Evolutionary conservation across 176 grass and related monocot genomes (phyloP).

Genomic region (Dendrocalamus sinicus): DNA sequence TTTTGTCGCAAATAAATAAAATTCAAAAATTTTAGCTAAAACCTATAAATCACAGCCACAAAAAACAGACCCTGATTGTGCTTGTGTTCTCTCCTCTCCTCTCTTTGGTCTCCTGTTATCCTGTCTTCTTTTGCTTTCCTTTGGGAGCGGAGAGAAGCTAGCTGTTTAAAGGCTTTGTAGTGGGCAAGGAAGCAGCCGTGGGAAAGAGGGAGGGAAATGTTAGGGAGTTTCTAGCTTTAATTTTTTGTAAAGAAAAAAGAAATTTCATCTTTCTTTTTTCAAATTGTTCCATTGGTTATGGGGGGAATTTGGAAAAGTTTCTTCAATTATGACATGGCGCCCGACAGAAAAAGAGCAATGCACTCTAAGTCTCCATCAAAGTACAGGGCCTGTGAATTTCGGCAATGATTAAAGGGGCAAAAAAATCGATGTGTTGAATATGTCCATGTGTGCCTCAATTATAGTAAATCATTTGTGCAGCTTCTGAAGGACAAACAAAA

Average conservation of each 20-base stretch:
- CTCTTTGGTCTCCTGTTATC: neutral
- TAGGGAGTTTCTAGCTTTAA: conserved; percentile 44
- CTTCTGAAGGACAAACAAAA: neutral
- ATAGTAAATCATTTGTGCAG: neutral
- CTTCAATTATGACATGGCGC: conserved; percentile 24
- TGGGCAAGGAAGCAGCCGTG: conserved; percentile 53
- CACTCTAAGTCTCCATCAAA: conserved; percentile 43
- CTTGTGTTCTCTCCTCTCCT: conserved; percentile 32
- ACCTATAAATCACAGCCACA: too few species aligned
- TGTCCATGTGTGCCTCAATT: neutral
- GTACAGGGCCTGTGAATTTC: conserved; percentile 41
- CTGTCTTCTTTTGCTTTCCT: conserved; percentile 52
- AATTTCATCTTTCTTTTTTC: neutral
- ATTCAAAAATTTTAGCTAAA: too few species aligned
- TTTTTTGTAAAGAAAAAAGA: conserved; percentile 11
- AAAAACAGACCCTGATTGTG: neutral
- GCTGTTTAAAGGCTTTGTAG: conserved; percentile 51
- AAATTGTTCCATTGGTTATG: conserved; percentile 1
- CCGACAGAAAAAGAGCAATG: conserved; percentile 48
- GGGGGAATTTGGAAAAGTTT: neutral
- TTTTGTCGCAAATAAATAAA: too few species aligned
- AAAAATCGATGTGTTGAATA: conserved; percentile 22
- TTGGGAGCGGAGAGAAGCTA: conserved; percentile 57
- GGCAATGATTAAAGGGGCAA: conserved; percentile 48
- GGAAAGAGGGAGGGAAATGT: conserved; percentile 20